These are phyloP conservation scores for Phytopythium montanum DNA, from an alignment of 352 stramenopile species.

Conservation along the genomic window DNA sequence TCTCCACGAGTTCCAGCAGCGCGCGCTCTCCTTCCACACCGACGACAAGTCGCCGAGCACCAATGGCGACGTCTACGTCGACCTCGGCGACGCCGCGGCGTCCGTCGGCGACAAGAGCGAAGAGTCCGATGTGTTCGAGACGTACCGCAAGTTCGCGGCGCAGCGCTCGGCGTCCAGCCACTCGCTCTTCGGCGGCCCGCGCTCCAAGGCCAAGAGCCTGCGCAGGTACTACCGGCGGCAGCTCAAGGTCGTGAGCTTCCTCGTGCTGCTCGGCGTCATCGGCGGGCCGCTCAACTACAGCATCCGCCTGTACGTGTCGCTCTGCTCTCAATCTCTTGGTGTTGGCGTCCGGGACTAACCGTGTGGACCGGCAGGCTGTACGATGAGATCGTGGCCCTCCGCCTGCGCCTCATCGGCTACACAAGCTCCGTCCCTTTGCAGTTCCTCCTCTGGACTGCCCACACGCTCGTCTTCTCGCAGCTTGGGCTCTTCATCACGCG, in stretches of 20 bases:
- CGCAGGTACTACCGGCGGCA: constrained; percentile 56
- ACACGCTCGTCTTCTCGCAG: constrained; percentile 70
- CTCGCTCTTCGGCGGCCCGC: constrained; percentile 66
- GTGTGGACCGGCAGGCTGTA: constrained; percentile 16
- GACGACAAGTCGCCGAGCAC: constrained; percentile 14
- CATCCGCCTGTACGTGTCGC: constrained; percentile 51
- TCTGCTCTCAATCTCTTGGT: background rate
- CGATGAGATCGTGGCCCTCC: constrained; percentile 7
- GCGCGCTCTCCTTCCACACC: constrained; percentile 47
- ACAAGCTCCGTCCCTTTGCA: constrained; percentile 25
- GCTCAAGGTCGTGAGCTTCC: constrained; percentile 67
- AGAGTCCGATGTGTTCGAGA: constrained; percentile 37
- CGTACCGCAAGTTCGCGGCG: constrained; percentile 30
- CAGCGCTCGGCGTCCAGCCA: constrained; percentile 42
- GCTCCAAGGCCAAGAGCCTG: constrained; percentile 31
- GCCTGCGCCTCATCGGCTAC: constrained; percentile 25
- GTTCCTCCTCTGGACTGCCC: constrained; percentile 54
- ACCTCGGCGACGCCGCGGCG: constrained; percentile 6
- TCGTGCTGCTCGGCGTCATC: constrained; percentile 79
- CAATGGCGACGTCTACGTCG: constrained; percentile 14
- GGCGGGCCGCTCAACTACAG: constrained; percentile 71
- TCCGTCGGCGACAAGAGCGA: constrained; percentile 11
- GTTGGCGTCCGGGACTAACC: background rate
- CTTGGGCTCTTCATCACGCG: constrained; percentile 70
- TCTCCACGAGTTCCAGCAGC: constrained; percentile 83